Evolutionary conservation across 2,329 filamentous ascomycete genomes (phyloP).

Genomic region (Curvularia hawaiiensis): DNA sequence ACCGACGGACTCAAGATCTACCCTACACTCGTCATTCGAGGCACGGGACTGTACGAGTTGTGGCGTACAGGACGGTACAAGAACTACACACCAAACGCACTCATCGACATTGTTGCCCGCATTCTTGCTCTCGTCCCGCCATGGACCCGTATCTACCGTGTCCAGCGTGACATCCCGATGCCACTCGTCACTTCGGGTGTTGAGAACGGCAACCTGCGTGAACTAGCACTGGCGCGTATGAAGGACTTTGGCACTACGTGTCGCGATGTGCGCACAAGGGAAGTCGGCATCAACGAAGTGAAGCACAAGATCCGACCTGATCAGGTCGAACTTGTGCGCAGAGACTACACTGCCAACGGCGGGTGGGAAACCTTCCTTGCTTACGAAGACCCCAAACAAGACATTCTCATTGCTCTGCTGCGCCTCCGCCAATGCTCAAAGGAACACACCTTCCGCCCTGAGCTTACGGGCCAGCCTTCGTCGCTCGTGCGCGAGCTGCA

Average conservation of each 20-base stretch:
- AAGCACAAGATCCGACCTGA: conserved; percentile 98
- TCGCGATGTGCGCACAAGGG: conserved; percentile 91
- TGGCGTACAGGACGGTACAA: conserved; percentile 98
- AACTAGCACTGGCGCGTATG: conserved; percentile 94
- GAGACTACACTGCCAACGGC: conserved; percentile 93
- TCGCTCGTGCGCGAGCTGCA: conserved; percentile 94
- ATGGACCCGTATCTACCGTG: conserved; percentile 98
- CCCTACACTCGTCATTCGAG: conserved; percentile 93
- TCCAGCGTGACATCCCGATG: conserved; percentile 99
- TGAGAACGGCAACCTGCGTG: conserved; percentile 94
- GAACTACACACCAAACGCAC: conserved; percentile 96
- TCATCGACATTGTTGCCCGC: conserved; percentile 95
- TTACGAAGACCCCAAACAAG: conserved; percentile 98
- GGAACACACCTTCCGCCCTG: conserved; percentile 89
- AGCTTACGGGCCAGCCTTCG: conserved; percentile 83
- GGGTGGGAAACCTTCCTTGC: conserved; percentile 99
- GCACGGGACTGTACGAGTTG: conserved; percentile 93
- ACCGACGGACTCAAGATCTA: conserved; percentile 99
- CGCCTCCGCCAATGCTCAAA: conserved; percentile 87
- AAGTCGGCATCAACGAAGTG: conserved; percentile 98
- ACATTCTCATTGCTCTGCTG: conserved; percentile 91
- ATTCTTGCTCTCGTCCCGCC: conserved; percentile 93
- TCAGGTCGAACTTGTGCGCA: conserved; percentile 90
- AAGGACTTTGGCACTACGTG: conserved; percentile 98
- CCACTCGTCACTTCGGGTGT: conserved; percentile 97